A percentile compares a stretch with the other conserved stretches of the same genome.
Conservation (phyloP, 2,329 filamentous ascomycete genomes). For the Fusarium paranaense region DNA sequence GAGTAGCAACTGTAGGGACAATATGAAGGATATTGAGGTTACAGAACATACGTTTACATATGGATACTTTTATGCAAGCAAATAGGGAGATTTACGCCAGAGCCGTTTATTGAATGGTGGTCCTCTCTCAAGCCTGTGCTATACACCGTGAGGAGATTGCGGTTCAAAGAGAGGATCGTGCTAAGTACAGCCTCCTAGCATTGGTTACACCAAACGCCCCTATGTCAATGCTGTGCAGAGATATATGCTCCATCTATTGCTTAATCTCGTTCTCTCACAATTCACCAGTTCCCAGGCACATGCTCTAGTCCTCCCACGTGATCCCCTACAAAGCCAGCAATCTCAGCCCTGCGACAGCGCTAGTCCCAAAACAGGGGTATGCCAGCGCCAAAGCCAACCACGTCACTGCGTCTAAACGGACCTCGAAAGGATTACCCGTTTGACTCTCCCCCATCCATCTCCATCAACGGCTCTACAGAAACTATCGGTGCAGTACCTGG, state of each 20-base stretch:
- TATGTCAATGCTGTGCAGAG: background rate
- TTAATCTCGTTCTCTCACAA: background rate
- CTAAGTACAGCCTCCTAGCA: fast-evolving
- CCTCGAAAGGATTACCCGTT: conserved; percentile 46
- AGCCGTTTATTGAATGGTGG: background rate
- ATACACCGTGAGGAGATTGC: background rate
- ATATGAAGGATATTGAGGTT: background rate
- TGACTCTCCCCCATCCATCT: conserved; percentile 22
- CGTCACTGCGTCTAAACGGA: conserved; percentile 12
- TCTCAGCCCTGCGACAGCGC: conserved; percentile 32
- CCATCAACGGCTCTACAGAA: conserved; percentile 18
- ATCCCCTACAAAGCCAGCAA: conserved; percentile 5
- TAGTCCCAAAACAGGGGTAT: conserved; percentile 27
- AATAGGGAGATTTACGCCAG: background rate
- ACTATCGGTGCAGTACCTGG: background rate
- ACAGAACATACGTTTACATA: background rate
- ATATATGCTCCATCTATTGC: background rate
- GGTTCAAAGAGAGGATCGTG: background rate
- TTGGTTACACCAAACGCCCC: background rate
- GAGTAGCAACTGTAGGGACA: background rate
- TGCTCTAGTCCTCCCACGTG: conserved; percentile 12
- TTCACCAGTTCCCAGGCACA: background rate
- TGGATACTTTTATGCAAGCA: too few species aligned
- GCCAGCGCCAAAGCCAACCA: conserved; percentile 5
- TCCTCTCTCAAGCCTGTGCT: background rate